A percentile compares a stretch with the other conserved stretches of the same genome.
Conservation (phyloP, 2,329 filamentous ascomycete species). For the Nemania sp. region DNA sequence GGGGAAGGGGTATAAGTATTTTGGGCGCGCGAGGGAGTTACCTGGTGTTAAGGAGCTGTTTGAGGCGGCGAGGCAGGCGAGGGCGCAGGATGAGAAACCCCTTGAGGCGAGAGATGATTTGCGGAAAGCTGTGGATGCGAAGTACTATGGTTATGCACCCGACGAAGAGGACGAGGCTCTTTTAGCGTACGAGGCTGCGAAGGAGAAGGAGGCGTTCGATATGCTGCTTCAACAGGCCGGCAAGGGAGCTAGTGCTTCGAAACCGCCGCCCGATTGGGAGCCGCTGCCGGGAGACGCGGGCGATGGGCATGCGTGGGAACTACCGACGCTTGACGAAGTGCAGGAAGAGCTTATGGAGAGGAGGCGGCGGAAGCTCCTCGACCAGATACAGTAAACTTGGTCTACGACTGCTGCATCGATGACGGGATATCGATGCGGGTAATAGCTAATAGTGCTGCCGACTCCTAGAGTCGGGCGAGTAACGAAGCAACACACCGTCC, state of each 20-base stretch:
- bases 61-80: constrained; percentile 75
- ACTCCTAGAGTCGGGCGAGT: too few species aligned
- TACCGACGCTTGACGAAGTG: constrained; percentile 92
- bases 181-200: constrained; percentile 82
- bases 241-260: constrained; percentile 52
- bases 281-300: constrained; percentile 87
- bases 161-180: constrained; percentile 90
- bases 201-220: constrained; percentile 84
- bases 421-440: not conserved
- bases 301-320: constrained; percentile 82
- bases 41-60: constrained; percentile 98
- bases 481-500: not conserved
- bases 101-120: constrained; percentile 77
- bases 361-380: constrained; percentile 83
- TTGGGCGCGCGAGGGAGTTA: constrained; percentile 87
- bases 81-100: constrained; percentile 69
- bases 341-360: constrained; percentile 92
- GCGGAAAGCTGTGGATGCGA: constrained; percentile 84
- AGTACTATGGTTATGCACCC: constrained; percentile 94
- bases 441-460: not conserved
- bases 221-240: constrained; percentile 70
- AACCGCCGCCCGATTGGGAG: constrained; percentile 79
- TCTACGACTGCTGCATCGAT: not conserved
- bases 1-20: constrained; percentile 94
- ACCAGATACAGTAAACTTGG: constrained; percentile 70